A percentile compares a stretch with the other conserved stretches of the same genome.
Evolutionary conservation across 2,329 filamentous ascomycete species (phyloP).

Genomic region (Botrytis fragariae): DNA sequence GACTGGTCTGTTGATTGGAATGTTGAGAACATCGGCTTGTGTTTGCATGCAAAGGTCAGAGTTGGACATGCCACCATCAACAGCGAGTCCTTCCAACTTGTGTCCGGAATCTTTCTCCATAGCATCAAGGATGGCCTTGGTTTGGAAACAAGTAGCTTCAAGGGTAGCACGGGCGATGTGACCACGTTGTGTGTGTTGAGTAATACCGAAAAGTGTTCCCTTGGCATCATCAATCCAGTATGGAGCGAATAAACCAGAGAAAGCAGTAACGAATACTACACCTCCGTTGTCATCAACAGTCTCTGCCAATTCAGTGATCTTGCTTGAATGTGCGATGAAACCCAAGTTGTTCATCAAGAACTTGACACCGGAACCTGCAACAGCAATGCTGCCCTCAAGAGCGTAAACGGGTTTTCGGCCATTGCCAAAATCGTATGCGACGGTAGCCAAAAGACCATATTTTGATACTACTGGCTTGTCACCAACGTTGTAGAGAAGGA

Average conservation of each 20-base stretch:
- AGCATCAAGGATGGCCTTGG: conserved; percentile 84
- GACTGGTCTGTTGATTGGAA: conserved; percentile 76
- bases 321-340: conserved; percentile 52
- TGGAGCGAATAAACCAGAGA: conserved; percentile 85
- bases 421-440: conserved; percentile 77
- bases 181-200: conserved; percentile 78
- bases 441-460: conserved; percentile 79
- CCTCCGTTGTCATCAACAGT: conserved; percentile 71
- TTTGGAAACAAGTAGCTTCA: conserved; percentile 90
- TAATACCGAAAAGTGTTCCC: conserved; percentile 80
- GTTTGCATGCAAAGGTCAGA: conserved; percentile 87
- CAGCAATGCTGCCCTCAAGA: conserved; percentile 79
- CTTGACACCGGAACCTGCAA: conserved; percentile 77
- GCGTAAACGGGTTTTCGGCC: conserved; percentile 61
- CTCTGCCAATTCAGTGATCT: conserved; percentile 52
- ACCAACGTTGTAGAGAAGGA: conserved; percentile 80
- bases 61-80: conserved; percentile 87
- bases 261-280: conserved; percentile 83
- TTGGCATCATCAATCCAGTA: conserved; percentile 95
- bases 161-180: conserved; percentile 88
- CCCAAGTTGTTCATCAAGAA: conserved; percentile 66
- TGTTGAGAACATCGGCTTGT: conserved; percentile 80
- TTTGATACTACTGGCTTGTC: conserved; percentile 80
- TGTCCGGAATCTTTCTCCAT: conserved; percentile 86
- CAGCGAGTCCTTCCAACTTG: conserved; percentile 70